Percentiles rank a stretch among this genome's conserved stretches.
phyloP scores from a whole-genome alignment of 1,139 yeast genomes.

The Saccharomycopsis hybrid region DNA sequence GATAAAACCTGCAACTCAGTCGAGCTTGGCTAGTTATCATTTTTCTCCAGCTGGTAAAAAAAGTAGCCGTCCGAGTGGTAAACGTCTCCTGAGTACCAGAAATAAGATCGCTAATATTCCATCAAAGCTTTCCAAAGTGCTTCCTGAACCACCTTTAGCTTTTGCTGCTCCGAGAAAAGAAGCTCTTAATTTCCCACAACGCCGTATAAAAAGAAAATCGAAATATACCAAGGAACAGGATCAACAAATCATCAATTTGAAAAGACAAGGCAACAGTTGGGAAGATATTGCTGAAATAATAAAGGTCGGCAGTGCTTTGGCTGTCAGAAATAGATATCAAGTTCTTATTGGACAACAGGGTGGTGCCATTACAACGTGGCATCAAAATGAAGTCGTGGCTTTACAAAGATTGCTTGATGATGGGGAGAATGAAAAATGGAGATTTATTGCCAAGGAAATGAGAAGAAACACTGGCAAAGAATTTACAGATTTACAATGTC shows the following conservation, averaged over 20 bases:
- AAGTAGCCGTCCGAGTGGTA: no score
- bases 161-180: neutral
- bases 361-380: conserved; percentile 64
- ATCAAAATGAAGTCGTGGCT: conserved; percentile 46
- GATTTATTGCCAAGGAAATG: conserved; percentile 54
- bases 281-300: conserved; percentile 66
- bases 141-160: conserved; percentile 6
- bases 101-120: neutral
- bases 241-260: conserved; percentile 52
- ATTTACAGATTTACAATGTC: conserved; percentile 49
- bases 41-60: no score
- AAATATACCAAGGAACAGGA: conserved; percentile 69
- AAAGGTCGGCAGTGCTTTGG: conserved; percentile 60
- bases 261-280: conserved; percentile 64
- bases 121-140: neutral
- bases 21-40: no score
- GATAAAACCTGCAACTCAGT: no score
- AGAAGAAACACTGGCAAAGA: conserved; percentile 52
- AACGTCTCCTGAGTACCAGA: no score
- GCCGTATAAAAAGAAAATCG: conserved; percentile 49
- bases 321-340: conserved; percentile 74
- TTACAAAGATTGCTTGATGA: conserved; percentile 53
- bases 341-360: conserved; percentile 83
- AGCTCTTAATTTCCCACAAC: neutral
- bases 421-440: conserved; percentile 71